phyloP scores from a whole-genome alignment of 306 rosid genomes.

The Cucumis hystrix region DNA sequence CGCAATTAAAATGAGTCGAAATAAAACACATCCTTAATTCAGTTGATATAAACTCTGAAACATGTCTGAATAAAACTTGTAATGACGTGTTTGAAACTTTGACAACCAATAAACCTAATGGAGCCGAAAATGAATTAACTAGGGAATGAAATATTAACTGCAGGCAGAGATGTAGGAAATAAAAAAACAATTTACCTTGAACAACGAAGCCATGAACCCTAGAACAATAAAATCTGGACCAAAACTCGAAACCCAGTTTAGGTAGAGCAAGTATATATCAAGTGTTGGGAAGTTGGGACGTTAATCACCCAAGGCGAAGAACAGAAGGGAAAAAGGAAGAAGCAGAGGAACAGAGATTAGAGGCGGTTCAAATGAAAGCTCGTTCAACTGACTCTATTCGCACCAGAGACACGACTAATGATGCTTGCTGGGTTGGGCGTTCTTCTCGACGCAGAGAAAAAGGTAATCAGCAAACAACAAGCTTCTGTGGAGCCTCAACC shows the following conservation, averaged over 20 bases:
- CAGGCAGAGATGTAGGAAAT: background rate
- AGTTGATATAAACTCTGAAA: background rate
- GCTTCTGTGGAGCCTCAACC: no score
- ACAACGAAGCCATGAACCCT: slow-evolving; percentile 39
- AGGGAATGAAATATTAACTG: background rate
- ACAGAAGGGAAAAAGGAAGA: background rate
- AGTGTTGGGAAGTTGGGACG: background rate
- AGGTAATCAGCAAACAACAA: no score
- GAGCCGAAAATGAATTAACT: background rate
- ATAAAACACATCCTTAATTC: background rate
- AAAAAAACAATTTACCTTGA: slow-evolving; percentile 24
- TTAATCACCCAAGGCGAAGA: background rate
- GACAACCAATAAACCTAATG: background rate
- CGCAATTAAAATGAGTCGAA: background rate
- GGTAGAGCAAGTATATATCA: background rate
- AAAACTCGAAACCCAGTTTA: background rate
- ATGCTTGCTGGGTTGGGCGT: no score
- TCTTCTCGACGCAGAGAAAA: no score
- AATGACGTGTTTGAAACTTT: background rate
- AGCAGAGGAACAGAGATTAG: background rate
- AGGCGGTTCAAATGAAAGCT: background rate
- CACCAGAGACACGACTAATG: no score
- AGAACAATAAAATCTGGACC: slow-evolving; percentile 12
- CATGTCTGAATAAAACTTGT: background rate
- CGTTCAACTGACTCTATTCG: no score